Evolutionary conservation across 1,284 basidiomycete genomes (phyloP).

Genomic region (Thecaphora frezii): DNA sequence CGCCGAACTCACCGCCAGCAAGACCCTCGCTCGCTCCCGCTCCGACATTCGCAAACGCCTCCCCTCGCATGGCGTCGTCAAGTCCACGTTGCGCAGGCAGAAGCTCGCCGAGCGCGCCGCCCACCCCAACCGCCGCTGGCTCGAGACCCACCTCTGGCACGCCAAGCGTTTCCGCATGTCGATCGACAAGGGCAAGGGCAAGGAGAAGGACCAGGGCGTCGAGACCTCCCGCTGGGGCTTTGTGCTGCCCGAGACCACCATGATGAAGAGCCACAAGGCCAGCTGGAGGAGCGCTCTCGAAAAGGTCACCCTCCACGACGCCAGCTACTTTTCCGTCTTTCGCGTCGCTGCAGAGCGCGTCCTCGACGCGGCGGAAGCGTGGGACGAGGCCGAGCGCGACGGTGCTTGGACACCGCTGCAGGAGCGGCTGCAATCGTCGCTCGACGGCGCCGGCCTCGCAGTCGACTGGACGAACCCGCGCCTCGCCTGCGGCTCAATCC

Average conservation of each 20-base stretch:
- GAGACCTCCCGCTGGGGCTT: slow-evolving; percentile 41
- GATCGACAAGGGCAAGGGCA: slow-evolving; percentile 39
- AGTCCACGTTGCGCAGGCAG: slow-evolving; percentile 30
- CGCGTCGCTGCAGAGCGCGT: slow-evolving; percentile 14
- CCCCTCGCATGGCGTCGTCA: slow-evolving; percentile 29
- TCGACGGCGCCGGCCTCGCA: slow-evolving; percentile 7
- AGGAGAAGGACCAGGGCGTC: slow-evolving; percentile 29
- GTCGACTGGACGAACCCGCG: not conserved
- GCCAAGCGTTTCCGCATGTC: slow-evolving; percentile 57
- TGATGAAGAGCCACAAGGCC: slow-evolving; percentile 49
- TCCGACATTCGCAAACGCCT: slow-evolving; percentile 39
- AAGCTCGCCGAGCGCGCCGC: slow-evolving; percentile 34
- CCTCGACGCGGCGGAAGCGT: not conserved
- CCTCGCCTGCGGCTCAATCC: slow-evolving; percentile 2
- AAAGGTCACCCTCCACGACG: slow-evolving; percentile 43
- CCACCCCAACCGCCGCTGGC: slow-evolving; percentile 38
- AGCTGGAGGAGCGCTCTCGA: slow-evolving; percentile 38
- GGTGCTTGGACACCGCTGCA: not conserved
- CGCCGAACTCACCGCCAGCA: slow-evolving; percentile 51
- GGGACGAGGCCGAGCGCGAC: not conserved
- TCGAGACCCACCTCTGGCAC: slow-evolving; percentile 59
- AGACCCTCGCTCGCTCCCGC: slow-evolving; percentile 40
- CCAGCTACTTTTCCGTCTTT: slow-evolving; percentile 44
- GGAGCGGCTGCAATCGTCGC: not conserved
- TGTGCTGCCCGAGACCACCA: slow-evolving; percentile 47